Percentiles rank a stretch among this genome's conserved stretches.
Evolutionary conservation across 2,329 filamentous ascomycete species (phyloP).

Genomic region (Neopestalotiopsis clavispora): DNA sequence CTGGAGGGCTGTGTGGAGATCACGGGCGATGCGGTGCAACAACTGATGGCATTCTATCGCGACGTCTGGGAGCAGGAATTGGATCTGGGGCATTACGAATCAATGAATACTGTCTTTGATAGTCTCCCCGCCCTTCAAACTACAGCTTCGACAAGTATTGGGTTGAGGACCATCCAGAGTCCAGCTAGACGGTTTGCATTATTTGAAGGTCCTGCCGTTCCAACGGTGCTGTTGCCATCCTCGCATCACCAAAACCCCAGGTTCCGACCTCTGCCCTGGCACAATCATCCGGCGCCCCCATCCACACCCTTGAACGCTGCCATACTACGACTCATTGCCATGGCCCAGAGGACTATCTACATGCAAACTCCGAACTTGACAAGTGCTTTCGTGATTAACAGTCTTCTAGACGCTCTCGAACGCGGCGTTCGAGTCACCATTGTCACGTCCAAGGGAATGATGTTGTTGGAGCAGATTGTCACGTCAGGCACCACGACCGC

Average conservation of each 20-base stretch:
- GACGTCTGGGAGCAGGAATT: slow-evolving; percentile 65
- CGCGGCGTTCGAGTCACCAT: slow-evolving; percentile 73
- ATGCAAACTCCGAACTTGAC: slow-evolving; percentile 83
- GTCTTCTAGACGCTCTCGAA: slow-evolving; percentile 63
- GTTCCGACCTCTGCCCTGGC: slow-evolving; percentile 65
- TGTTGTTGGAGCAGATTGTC: slow-evolving; percentile 80
- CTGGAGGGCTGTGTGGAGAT: slow-evolving; percentile 78
- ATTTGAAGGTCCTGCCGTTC: slow-evolving; percentile 35
- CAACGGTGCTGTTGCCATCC: slow-evolving; percentile 73
- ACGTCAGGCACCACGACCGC: slow-evolving; percentile 78
- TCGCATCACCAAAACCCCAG: slow-evolving; percentile 71
- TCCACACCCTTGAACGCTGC: slow-evolving; percentile 71
- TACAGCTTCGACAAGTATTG: slow-evolving; percentile 11
- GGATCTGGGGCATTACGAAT: slow-evolving; percentile 12
- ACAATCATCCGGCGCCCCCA: slow-evolving; percentile 54
- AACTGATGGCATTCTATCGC: slow-evolving; percentile 70
- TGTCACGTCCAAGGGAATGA: slow-evolving; percentile 71
- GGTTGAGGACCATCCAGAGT: slow-evolving; percentile 27
- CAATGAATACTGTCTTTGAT: slow-evolving; percentile 1
- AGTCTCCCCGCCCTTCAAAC: background rate
- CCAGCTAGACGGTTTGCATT: slow-evolving; percentile 24
- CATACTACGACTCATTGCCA: slow-evolving; percentile 63
- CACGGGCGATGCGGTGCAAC: slow-evolving; percentile 62
- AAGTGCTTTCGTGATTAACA: slow-evolving; percentile 64
- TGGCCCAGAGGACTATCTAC: slow-evolving; percentile 63